Base-by-base conservation (phyloP, 768 basidiomycete genomes). In the Lyophyllum atratum region DNA sequence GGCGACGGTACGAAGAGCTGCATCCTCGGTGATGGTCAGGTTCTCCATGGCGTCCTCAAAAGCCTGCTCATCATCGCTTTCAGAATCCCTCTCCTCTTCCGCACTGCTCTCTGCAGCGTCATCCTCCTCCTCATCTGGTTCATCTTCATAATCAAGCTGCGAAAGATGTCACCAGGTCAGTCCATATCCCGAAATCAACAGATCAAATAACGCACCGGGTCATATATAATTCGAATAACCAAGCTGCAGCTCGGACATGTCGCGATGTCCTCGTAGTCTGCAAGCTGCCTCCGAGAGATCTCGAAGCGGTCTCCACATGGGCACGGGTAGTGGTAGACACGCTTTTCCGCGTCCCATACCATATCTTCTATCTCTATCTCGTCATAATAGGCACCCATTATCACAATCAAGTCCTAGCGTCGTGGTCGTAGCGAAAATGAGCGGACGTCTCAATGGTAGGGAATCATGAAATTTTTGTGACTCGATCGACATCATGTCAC, bases 261-360 rank as follows among this genome's bases (percentile, higher is more conserved):
- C 22, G 95, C 96, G 45, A 95, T 85, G 69, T 98, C 97, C 66
- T 98, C 97, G 54, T 85, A 97, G 62, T 94, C 79, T 44, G 85
- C 83, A 8, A 98, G 85, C 73, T 98, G 94, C 59, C 77, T 76
- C 63, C 89, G 84, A 28, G 90, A 85, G 62, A 98, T 98, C 73
- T 98, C 96, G 75, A 98, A 99, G 40, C 95, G 87, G 75, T 99
- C 96, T 9, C 96, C 96, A 67, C 96, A 98, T 1, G 96, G 95
- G 68, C 95, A 99, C 0, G 95, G 96, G 71, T 95, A 97, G 78
- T 98, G 95, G 67, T 87, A 98, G 4, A 98, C 90, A 40, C 80
- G 69, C 68, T 89, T 91, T 54, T 80, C 84, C 22, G 80, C 79
- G 70, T 96, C 94, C 92, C 93, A 97, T 15, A 76, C 82, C 88